These are phyloP conservation scores for Fusarium sp. DNA, from an alignment of 2,329 filamentous ascomycete species.

Conservation along the genomic window DNA sequence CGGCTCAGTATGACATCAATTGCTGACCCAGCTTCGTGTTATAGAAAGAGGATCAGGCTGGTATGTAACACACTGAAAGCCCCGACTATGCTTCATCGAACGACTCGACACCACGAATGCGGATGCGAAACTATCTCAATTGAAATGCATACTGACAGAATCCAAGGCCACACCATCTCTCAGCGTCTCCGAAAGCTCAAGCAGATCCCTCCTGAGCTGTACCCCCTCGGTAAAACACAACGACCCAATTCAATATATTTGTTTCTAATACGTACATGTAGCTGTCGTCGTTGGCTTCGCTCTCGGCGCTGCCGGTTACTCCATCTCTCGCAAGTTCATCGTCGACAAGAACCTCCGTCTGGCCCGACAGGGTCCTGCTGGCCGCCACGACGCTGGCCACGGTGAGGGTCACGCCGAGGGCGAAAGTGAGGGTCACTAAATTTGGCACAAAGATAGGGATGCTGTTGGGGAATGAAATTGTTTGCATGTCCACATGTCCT, in stretches of 20 bases:
- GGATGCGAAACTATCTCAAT: slow-evolving; percentile 32
- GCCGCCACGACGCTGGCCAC: slow-evolving; percentile 54
- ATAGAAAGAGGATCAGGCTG: slow-evolving; percentile 75
- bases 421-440: slow-evolving; percentile 51
- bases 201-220: slow-evolving; percentile 92
- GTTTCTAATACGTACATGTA: slow-evolving; percentile 55
- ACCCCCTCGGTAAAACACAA: slow-evolving; percentile 81
- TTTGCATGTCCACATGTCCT: slow-evolving; percentile 37
- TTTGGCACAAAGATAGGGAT: slow-evolving; percentile 20
- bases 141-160: slow-evolving; percentile 41
- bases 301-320: slow-evolving; percentile 84
- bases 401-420: slow-evolving; percentile 25
- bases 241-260: slow-evolving; percentile 30
- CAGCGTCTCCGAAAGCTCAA: slow-evolving; percentile 92
- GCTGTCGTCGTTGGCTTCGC: slow-evolving; percentile 90
- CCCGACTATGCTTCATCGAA: slow-evolving; percentile 22
- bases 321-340: slow-evolving; percentile 82
- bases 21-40: slow-evolving; percentile 43
- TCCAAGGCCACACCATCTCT: slow-evolving; percentile 91
- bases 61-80: slow-evolving; percentile 61
- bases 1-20: slow-evolving; percentile 42
- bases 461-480: slow-evolving; percentile 31
- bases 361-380: slow-evolving; percentile 71
- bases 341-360: slow-evolving; percentile 95
- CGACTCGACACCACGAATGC: slow-evolving; percentile 26